A percentile compares a stretch with the other conserved stretches of the same genome.
phyloP scores from a whole-genome alignment of 306 rosid genomes.

The Ormosia semicastrata region DNA sequence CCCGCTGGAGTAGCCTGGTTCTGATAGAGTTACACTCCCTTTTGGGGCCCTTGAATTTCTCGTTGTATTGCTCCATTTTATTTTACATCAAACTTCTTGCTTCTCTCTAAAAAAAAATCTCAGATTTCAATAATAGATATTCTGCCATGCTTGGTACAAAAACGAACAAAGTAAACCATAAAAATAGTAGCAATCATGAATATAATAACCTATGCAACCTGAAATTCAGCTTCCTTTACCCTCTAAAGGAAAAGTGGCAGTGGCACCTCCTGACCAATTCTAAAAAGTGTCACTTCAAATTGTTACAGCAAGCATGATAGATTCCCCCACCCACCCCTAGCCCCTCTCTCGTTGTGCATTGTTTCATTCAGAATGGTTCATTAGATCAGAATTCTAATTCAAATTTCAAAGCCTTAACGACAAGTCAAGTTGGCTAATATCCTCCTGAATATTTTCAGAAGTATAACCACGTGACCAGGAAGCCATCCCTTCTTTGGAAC shows the following conservation, averaged over 20 bases:
- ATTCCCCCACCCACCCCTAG: background rate
- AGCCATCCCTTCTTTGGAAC: conserved; percentile 33
- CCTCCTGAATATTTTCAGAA: conserved; percentile 59
- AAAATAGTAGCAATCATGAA: conserved; percentile 24
- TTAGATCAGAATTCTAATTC: background rate
- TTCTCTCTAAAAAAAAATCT: conserved; percentile 12
- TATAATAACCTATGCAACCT: conserved; percentile 26
- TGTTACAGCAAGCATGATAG: background rate
- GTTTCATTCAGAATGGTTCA: background rate
- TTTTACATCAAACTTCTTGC: background rate
- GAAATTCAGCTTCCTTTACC: conserved; percentile 30
- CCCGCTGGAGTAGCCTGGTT: background rate
- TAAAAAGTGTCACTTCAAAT: conserved; percentile 31
- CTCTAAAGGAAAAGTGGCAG: conserved; percentile 23
- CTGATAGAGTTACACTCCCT: background rate
- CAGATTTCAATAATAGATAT: conserved; percentile 28
- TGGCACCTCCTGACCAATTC: conserved; percentile 7
- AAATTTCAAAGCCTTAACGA: conserved; percentile 71
- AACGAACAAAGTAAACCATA: conserved; percentile 27
- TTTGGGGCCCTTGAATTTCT: background rate
- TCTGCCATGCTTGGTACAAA: conserved; percentile 39
- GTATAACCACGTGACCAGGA: conserved; percentile 43
- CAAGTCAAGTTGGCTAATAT: conserved; percentile 72
- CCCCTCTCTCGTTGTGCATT: background rate
- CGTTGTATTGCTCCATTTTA: background rate